Evolutionary conservation across 768 basidiomycete species (phyloP).

Genomic region (Boletus pseudopeckii): DNA sequence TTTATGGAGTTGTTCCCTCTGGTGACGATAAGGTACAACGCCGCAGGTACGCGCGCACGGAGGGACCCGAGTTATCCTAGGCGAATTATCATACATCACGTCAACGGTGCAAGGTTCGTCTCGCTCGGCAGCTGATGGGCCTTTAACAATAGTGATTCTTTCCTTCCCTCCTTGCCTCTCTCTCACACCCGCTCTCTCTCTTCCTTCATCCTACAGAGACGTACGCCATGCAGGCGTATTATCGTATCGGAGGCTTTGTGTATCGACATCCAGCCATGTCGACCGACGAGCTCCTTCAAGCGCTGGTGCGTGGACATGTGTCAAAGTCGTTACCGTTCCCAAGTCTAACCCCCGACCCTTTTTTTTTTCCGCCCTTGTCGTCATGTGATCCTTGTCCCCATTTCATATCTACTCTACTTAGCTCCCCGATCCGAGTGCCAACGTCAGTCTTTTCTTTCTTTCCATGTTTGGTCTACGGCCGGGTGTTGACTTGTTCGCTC

Average conservation of each 20-base stretch:
- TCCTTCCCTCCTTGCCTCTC: not conserved
- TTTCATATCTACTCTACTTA: not conserved
- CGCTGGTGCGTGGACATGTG: not conserved
- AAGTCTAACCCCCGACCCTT: not conserved
- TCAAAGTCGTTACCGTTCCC: too few species aligned
- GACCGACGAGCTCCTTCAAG: constrained; percentile 9
- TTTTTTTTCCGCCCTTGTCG: not conserved
- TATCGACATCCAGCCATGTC: constrained; percentile 11
- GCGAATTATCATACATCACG: too few species aligned
- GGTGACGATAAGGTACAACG: not conserved
- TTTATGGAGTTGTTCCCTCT: not conserved
- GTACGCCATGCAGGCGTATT: constrained; percentile 8
- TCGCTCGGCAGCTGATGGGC: too few species aligned
- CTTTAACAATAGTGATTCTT: not conserved
- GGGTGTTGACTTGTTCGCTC: not conserved
- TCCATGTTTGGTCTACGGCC: not conserved
- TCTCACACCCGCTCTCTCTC: not conserved
- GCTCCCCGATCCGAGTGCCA: constrained; percentile 14
- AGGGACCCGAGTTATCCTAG: not conserved
- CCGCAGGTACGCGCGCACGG: not conserved
- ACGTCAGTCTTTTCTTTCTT: constrained; percentile 5
- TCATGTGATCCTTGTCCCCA: too few species aligned
- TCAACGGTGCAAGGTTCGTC: too few species aligned
- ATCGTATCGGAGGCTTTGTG: not conserved
- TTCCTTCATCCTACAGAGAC: not conserved